Conservation (phyloP, 108 stramenopile species). For the Cylindrotheca fusiformis region DNA sequence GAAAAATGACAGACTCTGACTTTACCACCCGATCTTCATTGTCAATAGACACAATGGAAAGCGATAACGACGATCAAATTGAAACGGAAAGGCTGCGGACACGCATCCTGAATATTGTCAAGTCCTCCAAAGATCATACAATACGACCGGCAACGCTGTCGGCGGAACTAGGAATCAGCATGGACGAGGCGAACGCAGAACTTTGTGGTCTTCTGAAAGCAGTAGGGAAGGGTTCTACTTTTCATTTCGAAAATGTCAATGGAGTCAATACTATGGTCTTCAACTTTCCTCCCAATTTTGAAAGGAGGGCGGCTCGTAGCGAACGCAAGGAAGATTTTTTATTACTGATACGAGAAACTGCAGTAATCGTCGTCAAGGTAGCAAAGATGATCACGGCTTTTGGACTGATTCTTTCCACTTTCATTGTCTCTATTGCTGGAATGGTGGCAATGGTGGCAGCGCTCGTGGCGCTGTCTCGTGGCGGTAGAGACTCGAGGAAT, state of each 20-base stretch:
- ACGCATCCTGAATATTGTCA: conserved; percentile 26
- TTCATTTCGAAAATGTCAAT: conserved; percentile 59
- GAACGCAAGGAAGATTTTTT: conserved; percentile 40
- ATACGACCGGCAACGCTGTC: conserved; percentile 69
- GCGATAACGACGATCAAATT: background rate
- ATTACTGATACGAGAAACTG: conserved; percentile 16
- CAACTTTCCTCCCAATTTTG: conserved; percentile 78
- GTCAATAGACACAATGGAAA: conserved; percentile 9
- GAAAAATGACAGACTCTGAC: too few relatives aligned
- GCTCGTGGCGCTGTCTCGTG: conserved; percentile 67
- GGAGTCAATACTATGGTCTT: conserved; percentile 67
- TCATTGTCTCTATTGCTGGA: conserved; percentile 62
- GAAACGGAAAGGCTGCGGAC: conserved; percentile 10
- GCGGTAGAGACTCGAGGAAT: conserved; percentile 26
- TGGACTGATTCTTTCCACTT: conserved; percentile 72
- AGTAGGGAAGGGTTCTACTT: conserved; percentile 74
- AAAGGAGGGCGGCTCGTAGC: conserved; percentile 31
- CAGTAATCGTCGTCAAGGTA: conserved; percentile 32
- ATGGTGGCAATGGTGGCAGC: conserved; percentile 67
- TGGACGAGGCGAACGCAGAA: conserved; percentile 79
- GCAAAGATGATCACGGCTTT: conserved; percentile 74
- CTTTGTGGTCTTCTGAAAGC: conserved; percentile 70
- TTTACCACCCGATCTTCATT: conserved; percentile 1
- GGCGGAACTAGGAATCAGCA: conserved; percentile 63
- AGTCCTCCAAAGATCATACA: conserved; percentile 24